phyloP scores from a whole-genome alignment of 2,329 filamentous ascomycete genomes.

The Pezicula radicicola region DNA sequence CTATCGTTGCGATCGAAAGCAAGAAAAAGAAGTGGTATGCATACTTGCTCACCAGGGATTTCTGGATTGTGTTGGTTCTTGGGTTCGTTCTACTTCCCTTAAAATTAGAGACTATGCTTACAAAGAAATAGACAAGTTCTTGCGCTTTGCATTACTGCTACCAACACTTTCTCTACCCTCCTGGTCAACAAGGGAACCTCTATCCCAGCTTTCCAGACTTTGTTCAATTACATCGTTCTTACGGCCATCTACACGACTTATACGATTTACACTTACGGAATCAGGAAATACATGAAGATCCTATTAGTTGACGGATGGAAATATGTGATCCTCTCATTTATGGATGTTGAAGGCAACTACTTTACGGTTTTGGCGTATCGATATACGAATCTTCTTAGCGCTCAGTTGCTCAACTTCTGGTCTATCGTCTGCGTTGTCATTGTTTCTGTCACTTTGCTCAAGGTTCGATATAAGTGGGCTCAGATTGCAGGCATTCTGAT shows the following conservation, averaged over 20 bases:
- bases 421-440: constrained; percentile 90
- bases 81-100: constrained; percentile 47
- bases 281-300: constrained; percentile 63
- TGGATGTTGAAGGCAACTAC: constrained; percentile 97
- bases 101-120: constrained; percentile 7
- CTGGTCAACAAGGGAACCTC: constrained; percentile 66
- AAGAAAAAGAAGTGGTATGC: constrained; percentile 59
- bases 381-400: constrained; percentile 87
- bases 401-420: constrained; percentile 98
- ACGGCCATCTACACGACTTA: constrained; percentile 77
- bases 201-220: constrained; percentile 91
- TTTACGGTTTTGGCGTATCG: constrained; percentile 94
- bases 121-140: constrained; percentile 61
- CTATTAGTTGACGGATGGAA: constrained; percentile 79
- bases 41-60: constrained; percentile 81
- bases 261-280: constrained; percentile 77
- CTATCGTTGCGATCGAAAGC: constrained; percentile 53
- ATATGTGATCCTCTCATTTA: constrained; percentile 87
- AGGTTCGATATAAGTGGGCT: constrained; percentile 83
- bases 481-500: constrained; percentile 86
- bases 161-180: constrained; percentile 84
- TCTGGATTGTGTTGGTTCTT: constrained; percentile 78
- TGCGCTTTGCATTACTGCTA: constrained; percentile 85
- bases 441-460: constrained; percentile 77
- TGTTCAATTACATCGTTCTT: constrained; percentile 91